phyloP scores from a whole-genome alignment of 148 eudicot genomes.

The Salicornia ramosissima region DNA sequence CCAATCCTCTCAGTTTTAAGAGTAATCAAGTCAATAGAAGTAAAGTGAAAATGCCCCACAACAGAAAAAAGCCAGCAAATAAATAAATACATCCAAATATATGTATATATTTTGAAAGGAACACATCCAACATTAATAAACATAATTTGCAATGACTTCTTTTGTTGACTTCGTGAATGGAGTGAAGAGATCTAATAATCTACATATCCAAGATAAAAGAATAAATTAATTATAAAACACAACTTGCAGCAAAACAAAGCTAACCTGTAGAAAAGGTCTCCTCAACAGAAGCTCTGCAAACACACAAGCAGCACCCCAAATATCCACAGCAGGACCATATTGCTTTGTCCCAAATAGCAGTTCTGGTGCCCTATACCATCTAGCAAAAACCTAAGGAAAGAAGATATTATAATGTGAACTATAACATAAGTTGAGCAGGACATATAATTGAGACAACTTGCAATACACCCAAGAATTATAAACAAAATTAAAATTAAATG shows the following conservation, averaged over 20 bases:
- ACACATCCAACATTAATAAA: neutral
- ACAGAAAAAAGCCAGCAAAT: no score
- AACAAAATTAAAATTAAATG: neutral
- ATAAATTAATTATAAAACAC: neutral
- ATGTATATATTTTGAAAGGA: no score
- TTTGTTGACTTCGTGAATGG: neutral
- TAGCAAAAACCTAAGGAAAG: conserved; percentile 75
- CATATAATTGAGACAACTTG: neutral
- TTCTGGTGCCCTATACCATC: conserved; percentile 99
- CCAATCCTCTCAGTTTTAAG: neutral
- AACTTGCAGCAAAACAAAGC: conserved; percentile 3
- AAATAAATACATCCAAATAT: no score
- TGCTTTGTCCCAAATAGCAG: conserved; percentile 92
- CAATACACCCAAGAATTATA: neutral
- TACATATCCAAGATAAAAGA: neutral
- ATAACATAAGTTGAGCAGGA: neutral
- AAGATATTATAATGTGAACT: conserved; percentile 1
- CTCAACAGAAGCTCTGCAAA: conserved; percentile 92
- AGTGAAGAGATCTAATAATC: neutral
- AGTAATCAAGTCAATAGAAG: no score
- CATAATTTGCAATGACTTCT: neutral
- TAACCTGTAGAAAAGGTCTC: conserved; percentile 86
- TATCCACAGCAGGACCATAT: conserved; percentile 96
- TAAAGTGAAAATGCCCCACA: no score
- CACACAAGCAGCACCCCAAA: conserved; percentile 99